These are phyloP conservation scores for Kregervanrija fluxuum DNA, from an alignment of 805 yeast genomes.

Conservation along the genomic window DNA sequence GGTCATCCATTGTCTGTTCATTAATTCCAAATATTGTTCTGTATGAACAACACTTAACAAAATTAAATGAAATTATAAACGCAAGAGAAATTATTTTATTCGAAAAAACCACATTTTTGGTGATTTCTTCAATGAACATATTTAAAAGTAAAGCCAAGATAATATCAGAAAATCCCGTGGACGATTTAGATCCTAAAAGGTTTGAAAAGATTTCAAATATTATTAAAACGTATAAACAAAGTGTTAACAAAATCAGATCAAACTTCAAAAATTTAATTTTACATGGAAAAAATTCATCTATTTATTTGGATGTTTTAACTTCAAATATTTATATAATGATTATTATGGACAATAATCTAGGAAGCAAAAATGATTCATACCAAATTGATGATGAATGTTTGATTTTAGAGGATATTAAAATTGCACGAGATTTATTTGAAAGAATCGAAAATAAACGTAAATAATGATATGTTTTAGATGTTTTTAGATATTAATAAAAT, in stretches of 20 bases:
- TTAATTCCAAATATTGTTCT: conserved; percentile 84
- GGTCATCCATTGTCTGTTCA: conserved; percentile 95
- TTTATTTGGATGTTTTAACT: conserved; percentile 29
- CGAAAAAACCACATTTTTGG: conserved; percentile 88
- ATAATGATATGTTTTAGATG: neutral
- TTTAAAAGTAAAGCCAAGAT: conserved; percentile 10
- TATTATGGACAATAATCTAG: conserved; percentile 23
- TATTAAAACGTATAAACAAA: conserved; percentile 89
- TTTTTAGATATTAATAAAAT: neutral
- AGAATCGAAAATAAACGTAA: conserved; percentile 17
- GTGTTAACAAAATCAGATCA: conserved; percentile 79
- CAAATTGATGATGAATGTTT: conserved; percentile 28
- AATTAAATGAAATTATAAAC: conserved; percentile 64
- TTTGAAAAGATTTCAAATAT: conserved; percentile 92
- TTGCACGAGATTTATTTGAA: conserved; percentile 28
- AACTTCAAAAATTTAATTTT: conserved; percentile 73
- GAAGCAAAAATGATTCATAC: conserved; percentile 8
- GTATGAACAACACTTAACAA: conserved; percentile 68
- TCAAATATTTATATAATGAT: conserved; percentile 33
- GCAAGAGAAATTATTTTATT: conserved; percentile 89
- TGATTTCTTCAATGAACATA: conserved; percentile 53
- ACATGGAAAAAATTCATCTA: conserved; percentile 39
- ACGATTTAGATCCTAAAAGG: conserved; percentile 72
- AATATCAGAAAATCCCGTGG: conserved; percentile 4
- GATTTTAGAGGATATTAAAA: conserved; percentile 28